A percentile compares a stretch with the other conserved stretches of the same genome.
Evolutionary conservation across 306 rosid species (phyloP).

Genomic region (Quercus rubra): DNA sequence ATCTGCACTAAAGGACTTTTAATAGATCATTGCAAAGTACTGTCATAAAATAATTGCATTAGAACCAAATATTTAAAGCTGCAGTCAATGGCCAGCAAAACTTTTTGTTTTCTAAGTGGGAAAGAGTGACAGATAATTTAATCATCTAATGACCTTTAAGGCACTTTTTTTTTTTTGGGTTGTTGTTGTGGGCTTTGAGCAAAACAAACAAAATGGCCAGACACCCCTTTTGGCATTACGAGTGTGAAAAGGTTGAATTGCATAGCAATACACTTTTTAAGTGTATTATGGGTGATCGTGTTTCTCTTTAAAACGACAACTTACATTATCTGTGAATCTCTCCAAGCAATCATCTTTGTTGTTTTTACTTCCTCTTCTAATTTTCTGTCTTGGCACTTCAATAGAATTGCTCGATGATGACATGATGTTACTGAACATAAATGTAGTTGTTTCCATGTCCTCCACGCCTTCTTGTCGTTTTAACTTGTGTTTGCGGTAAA

Average conservation of each 20-base stretch:
- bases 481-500: no score
- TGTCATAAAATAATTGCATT: not conserved
- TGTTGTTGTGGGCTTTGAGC: not conserved
- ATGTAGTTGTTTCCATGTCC: no score
- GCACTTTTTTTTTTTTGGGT: not conserved
- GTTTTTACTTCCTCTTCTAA: conserved; percentile 1
- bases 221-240: not conserved
- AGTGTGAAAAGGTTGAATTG: not conserved
- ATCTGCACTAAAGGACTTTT: conserved; percentile 15
- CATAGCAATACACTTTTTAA: not conserved
- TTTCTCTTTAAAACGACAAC: conserved; percentile 31
- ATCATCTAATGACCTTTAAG: no score
- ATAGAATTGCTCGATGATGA: not conserved
- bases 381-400: not conserved
- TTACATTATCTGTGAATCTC: conserved; percentile 24
- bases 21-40: not conserved
- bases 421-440: not conserved
- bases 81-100: no score
- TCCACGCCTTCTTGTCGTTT: no score
- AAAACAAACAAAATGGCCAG: not conserved
- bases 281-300: conserved; percentile 9
- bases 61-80: not conserved
- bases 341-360: conserved; percentile 12
- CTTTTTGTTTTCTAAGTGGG: not conserved
- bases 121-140: no score